Evolutionary conservation across 345 rosid genomes (phyloP).

Genomic region (Populus nigra): DNA sequence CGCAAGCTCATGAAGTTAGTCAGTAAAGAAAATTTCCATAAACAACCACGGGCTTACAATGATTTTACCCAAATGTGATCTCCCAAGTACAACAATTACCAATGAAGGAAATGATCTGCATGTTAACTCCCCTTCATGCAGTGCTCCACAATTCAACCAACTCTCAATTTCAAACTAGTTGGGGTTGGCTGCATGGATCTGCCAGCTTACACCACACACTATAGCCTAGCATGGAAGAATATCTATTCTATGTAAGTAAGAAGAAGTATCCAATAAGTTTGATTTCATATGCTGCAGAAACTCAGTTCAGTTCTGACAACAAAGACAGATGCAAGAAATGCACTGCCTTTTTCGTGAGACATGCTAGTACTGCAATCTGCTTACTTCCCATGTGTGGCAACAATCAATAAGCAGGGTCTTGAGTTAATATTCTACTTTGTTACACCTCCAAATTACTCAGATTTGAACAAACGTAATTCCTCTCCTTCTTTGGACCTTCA

Average conservation of each 20-base stretch:
- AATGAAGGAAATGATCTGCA: background rate
- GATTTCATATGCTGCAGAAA: background rate
- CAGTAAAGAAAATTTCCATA: background rate
- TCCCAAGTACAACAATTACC: background rate
- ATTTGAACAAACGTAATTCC: background rate
- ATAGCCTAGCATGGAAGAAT: background rate
- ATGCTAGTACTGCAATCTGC: background rate
- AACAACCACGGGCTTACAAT: background rate
- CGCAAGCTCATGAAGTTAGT: background rate
- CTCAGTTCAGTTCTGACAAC: background rate
- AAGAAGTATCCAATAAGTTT: background rate
- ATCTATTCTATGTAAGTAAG: background rate
- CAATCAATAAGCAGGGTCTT: slow-evolving; percentile 6
- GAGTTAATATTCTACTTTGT: background rate
- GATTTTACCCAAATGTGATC: background rate
- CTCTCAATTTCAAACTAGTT: no score
- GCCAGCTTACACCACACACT: background rate
- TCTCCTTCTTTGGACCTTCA: background rate
- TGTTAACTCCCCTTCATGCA: background rate
- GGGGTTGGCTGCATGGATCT: background rate
- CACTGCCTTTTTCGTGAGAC: background rate
- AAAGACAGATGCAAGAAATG: background rate
- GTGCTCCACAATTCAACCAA: no score
- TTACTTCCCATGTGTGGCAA: background rate
- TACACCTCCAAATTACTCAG: background rate